Conservation (phyloP, 2,329 filamentous ascomycete species). For the Epichloe festucae region DNA sequence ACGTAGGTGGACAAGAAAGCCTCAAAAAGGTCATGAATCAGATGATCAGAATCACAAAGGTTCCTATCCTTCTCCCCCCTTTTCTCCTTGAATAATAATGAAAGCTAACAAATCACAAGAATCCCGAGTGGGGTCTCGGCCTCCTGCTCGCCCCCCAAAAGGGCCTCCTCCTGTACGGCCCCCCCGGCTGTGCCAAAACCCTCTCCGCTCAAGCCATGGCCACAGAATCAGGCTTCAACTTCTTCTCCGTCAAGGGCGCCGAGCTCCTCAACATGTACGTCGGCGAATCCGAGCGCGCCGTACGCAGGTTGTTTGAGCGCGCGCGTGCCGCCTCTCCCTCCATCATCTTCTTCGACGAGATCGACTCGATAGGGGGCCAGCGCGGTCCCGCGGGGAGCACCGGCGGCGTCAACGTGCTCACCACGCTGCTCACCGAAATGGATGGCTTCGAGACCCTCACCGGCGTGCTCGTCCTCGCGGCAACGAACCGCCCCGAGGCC, state of each 20-base stretch:
- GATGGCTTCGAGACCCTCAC: constrained; percentile 80
- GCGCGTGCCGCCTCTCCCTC: constrained; percentile 76
- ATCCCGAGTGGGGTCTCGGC: constrained; percentile 19
- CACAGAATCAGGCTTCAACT: constrained; percentile 82
- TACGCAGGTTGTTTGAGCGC: constrained; percentile 75
- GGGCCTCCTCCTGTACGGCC: constrained; percentile 79
- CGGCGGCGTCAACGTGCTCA: constrained; percentile 66
- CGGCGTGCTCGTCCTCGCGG: constrained; percentile 76
- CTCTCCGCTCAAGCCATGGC: constrained; percentile 83
- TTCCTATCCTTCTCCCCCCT: background rate
- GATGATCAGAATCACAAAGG: constrained; percentile 32
- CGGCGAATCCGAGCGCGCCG: constrained; percentile 77
- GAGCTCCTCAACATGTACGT: constrained; percentile 96
- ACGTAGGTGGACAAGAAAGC: constrained; percentile 73
- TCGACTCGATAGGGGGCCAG: constrained; percentile 66
- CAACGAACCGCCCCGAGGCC: constrained; percentile 79
- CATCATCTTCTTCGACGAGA: constrained; percentile 96
- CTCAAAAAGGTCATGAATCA: constrained; percentile 51
- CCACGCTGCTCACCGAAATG: constrained; percentile 87
- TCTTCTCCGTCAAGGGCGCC: constrained; percentile 85
- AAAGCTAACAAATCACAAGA: background rate
- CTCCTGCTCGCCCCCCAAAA: constrained; percentile 50
- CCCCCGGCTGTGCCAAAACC: constrained; percentile 90
- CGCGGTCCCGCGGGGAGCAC: constrained; percentile 24
- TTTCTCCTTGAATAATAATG: background rate